Evolutionary conservation across 768 basidiomycete genomes (phyloP).

Genomic region (Lentinula guzmanii): DNA sequence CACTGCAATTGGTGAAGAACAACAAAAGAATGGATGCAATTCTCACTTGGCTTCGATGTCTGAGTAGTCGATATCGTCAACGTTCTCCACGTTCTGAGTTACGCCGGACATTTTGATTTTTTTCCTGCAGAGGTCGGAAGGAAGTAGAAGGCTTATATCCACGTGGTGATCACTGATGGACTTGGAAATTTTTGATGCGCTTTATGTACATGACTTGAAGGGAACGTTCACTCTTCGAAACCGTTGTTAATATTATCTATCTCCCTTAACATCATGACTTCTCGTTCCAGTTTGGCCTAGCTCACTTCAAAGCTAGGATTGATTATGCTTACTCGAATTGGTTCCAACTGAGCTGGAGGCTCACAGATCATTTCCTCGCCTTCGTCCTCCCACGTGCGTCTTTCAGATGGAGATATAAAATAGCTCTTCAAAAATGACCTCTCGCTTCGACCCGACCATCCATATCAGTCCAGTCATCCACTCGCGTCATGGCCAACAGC

Average conservation of each 20-base stretch:
- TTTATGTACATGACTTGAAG: no score
- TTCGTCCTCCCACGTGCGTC: neutral
- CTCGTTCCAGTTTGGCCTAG: neutral
- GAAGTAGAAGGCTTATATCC: neutral
- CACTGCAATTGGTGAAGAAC: slow-evolving; percentile 4
- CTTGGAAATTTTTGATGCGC: no score
- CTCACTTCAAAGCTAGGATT: neutral
- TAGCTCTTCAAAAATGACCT: neutral
- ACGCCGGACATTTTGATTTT: neutral
- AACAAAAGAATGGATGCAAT: slow-evolving; percentile 4
- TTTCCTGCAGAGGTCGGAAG: neutral
- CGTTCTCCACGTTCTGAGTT: slow-evolving; percentile 13
- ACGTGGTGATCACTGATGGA: neutral
- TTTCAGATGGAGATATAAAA: neutral
- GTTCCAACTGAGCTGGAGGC: neutral
- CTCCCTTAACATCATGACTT: neutral
- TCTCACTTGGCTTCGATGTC: slow-evolving; percentile 85
- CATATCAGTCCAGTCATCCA: neutral
- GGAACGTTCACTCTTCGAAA: neutral
- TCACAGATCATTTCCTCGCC: neutral
- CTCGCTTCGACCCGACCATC: neutral
- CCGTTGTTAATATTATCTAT: neutral
- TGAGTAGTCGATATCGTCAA: slow-evolving; percentile 76
- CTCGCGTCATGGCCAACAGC: neutral
- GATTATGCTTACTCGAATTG: neutral